A percentile compares a stretch with the other conserved stretches of the same genome.
Evolutionary conservation across 1,284 basidiomycete genomes (phyloP).

Genomic region (Trichosporon sp.): DNA sequence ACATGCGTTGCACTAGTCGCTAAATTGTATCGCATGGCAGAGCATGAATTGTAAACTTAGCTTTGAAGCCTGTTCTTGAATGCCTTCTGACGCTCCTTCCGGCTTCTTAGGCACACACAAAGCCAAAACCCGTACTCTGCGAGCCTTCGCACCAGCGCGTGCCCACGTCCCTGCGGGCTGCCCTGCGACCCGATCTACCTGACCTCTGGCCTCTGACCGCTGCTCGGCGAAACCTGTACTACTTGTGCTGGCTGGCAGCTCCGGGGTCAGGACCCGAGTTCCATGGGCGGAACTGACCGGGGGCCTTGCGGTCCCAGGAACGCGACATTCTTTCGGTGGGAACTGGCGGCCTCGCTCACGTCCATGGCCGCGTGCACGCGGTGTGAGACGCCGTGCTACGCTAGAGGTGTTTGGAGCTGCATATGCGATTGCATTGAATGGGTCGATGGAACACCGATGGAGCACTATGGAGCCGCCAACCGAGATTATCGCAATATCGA

Average conservation of each 20-base stretch:
- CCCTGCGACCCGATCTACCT: neutral
- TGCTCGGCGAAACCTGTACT: neutral
- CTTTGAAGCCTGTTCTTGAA: slow-evolving; percentile 1
- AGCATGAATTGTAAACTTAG: slow-evolving; percentile 6
- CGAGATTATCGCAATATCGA: neutral
- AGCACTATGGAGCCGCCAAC: neutral
- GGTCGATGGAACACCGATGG: neutral
- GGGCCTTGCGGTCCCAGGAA: neutral
- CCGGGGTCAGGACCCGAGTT: neutral
- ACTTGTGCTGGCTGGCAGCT: neutral
- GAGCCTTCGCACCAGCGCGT: neutral
- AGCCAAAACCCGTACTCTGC: neutral
- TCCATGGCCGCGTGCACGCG: neutral
- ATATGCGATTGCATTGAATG: neutral
- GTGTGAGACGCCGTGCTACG: neutral
- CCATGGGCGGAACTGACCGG: neutral
- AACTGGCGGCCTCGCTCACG: neutral
- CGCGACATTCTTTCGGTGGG: neutral
- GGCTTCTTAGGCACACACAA: slow-evolving; percentile 2
- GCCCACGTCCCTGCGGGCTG: neutral
- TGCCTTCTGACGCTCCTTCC: slow-evolving; percentile 3
- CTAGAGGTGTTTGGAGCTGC: neutral
- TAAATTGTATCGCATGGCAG: slow-evolving; percentile 7
- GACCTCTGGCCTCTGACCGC: neutral
- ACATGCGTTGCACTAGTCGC: neutral